These are phyloP conservation scores for Vachellia pachyceras DNA, from an alignment of 306 rosid species.

Conservation along the genomic window DNA sequence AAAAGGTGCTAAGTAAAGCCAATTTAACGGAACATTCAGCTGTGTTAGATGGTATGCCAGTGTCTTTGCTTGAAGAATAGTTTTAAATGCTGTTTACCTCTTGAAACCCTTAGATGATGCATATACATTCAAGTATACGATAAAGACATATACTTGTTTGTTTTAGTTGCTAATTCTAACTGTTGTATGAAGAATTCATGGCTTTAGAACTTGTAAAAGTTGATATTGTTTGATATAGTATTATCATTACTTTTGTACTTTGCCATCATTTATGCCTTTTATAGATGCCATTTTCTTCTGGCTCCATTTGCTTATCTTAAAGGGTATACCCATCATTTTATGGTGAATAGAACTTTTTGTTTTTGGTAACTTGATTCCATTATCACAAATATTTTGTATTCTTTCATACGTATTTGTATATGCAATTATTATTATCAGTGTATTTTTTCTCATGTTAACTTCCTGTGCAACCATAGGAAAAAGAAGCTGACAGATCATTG, in stretches of 20 bases:
- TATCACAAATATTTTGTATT: neutral
- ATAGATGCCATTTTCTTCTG: constrained; percentile 21
- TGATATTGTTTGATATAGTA: constrained; percentile 19
- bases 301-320: constrained; percentile 31
- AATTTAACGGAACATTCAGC: constrained; percentile 16
- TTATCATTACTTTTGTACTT: constrained; percentile 13
- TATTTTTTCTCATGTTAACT: constrained; percentile 31
- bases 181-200: constrained; percentile 1
- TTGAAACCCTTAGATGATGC: constrained; percentile 25
- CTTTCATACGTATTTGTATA: neutral
- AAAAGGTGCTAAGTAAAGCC: constrained; percentile 7
- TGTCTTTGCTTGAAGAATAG: constrained; percentile 21
- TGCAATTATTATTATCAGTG: neutral
- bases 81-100: neutral
- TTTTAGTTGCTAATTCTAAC: constrained; percentile 14
- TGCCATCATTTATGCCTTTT: constrained; percentile 26
- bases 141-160: constrained; percentile 11
- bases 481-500: constrained; percentile 85
- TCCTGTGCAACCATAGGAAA: constrained; percentile 59
- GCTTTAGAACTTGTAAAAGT: constrained; percentile 1
- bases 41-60: constrained; percentile 21
- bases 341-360: neutral
- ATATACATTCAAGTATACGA: constrained; percentile 11
- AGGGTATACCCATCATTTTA: constrained; percentile 25
- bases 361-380: neutral